Base-by-base conservation (phyloP, 768 basidiomycete species). In the Gloeopeniophorella convolvens region DNA sequence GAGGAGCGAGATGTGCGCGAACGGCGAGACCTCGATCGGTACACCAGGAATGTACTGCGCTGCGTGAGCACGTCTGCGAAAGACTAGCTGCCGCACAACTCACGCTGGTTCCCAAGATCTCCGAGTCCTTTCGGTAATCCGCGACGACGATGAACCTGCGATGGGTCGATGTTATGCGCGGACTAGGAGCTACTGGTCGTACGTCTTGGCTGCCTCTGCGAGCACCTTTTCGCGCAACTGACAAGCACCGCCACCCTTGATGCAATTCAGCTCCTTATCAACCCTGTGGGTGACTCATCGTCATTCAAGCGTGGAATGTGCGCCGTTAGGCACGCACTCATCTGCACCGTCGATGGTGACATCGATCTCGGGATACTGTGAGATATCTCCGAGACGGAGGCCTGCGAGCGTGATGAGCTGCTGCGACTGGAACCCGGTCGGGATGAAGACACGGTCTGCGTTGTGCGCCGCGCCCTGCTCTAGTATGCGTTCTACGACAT, bases 321-420 rank as follows among this genome's bases (percentile, higher is more conserved):
- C n/a, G n/a, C n/a, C n/a, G 32, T 21, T 30, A 44, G 1, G 36
- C 20, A 67, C 89, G 57, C 58, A 94, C 90, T 97, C 95, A 56
- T 98, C 95, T 3, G 95, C 95, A 36, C 95, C 95, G 63, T 99
- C 96, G 35, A 99, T 81, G 1, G 94, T 97, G n/a, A 98, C 89
- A 61, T 99, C 96, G 47, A 98, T 85, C 1, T 74, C 72, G 4
- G 87, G 83, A 67, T 86, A 93, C 64, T 92, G 84, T 62, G 92
- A 87, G 12, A 93, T 82, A 62, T 96, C 94, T 28, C 92, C 94
- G 4, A 96, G 77, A 27, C 67, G 78, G 12, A 96, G 72, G 5
- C 82, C 78, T 21, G 83, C 81, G 37, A 75, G 73, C 45, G 97
- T 82, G 63, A 99, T 98, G 52, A 99, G 80, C 62, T 96, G 83